phyloP scores from a whole-genome alignment of 1,284 basidiomycete genomes.

The Sanghuangporus baumii region DNA sequence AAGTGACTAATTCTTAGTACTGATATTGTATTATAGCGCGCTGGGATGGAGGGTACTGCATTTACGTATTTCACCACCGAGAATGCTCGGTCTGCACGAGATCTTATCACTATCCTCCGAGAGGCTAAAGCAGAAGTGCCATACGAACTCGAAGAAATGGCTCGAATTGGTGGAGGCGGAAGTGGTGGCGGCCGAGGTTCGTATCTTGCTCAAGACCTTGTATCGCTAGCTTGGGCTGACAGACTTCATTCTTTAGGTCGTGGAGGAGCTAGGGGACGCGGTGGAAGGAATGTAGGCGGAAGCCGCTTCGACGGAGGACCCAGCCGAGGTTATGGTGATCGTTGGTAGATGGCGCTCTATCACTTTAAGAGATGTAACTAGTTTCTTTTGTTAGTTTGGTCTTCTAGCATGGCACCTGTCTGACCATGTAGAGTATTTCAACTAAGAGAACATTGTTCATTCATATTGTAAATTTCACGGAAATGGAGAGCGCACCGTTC shows the following conservation, averaged over 20 bases:
- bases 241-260: conserved; percentile 9
- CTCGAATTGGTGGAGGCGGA: conserved; percentile 37
- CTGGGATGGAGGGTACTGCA: conserved; percentile 42
- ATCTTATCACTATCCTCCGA: conserved; percentile 50
- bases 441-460: no score
- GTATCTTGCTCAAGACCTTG: background rate
- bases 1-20: background rate
- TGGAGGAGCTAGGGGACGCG: conserved; percentile 14
- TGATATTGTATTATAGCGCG: conserved; percentile 24
- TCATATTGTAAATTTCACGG: no score
- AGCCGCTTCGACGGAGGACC: conserved; percentile 8
- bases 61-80: conserved; percentile 54
- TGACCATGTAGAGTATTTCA: no score
- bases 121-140: conserved; percentile 51
- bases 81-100: conserved; percentile 51
- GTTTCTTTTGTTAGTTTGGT: no score
- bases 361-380: background rate
- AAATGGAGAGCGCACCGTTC: no score
- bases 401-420: no score
- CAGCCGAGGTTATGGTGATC: conserved; percentile 16
- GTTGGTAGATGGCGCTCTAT: conserved; percentile 5
- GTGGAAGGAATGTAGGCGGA: conserved; percentile 1
- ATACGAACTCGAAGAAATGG: conserved; percentile 52
- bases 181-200: conserved; percentile 25
- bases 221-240: background rate